Conservation (phyloP, 495 filamentous ascomycete species). For the Lasiosphaeria miniovina region DNA sequence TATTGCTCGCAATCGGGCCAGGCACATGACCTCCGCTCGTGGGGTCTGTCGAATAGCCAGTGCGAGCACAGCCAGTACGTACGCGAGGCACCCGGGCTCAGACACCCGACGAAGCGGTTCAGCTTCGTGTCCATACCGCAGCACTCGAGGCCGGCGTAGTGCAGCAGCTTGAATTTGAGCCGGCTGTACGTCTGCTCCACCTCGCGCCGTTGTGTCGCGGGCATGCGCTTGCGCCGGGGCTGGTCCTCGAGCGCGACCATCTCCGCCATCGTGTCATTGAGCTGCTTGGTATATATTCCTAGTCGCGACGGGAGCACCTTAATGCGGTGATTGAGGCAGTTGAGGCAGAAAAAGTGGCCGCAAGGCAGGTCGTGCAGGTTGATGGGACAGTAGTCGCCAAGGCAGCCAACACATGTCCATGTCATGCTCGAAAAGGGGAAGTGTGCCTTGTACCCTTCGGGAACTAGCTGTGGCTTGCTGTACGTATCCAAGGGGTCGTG, state of each 20-base stretch:
- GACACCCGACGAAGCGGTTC: conserved; percentile 8
- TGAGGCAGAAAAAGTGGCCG: conserved; percentile 13
- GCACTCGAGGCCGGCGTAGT: conserved; percentile 4
- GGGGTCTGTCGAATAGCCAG: conserved; percentile 7
- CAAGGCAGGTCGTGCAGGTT: conserved; percentile 21
- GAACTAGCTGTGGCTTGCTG: background rate
- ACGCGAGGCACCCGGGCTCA: conserved; percentile 5
- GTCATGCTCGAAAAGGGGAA: background rate
- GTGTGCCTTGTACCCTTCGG: background rate
- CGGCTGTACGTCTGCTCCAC: background rate
- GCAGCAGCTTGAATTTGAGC: background rate
- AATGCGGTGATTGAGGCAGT: conserved; percentile 4
- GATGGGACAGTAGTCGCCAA: background rate
- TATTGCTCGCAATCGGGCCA: conserved; percentile 21
- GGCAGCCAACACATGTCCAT: conserved; percentile 9
- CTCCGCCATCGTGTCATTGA: background rate
- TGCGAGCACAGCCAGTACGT: conserved; percentile 9
- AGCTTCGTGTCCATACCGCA: conserved; percentile 11
- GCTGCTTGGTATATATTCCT: background rate
- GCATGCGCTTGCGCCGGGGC: too few relatives aligned
- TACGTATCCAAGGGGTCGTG: background rate
- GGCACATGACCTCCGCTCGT: conserved; percentile 6
- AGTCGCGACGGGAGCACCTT: background rate
- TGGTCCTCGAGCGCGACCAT: too few relatives aligned
- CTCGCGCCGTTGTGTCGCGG: background rate